Base-by-base conservation (phyloP, 148 eudicot genomes). In the Fagopyrum homotropicum region DNA sequence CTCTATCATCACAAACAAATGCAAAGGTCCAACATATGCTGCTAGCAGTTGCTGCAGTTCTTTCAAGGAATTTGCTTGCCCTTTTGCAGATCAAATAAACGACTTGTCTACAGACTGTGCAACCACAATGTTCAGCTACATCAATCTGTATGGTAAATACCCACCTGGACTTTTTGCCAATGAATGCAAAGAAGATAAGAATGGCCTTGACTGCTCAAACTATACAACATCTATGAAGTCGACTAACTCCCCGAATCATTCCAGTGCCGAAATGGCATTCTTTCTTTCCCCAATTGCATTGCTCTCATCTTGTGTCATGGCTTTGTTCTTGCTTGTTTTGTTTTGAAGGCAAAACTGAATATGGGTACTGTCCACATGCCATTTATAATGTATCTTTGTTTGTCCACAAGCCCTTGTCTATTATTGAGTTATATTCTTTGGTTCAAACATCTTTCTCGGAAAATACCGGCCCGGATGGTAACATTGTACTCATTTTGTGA, bases 1-100 rank as follows among this genome's bases (percentile, higher is more conserved):
- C 84, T 87, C 95, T 3, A 83, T 91, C 77, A 84, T 93, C 46
- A 93, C 95, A 73, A 88, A 89, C 87, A 84, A 86, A 76, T 93
- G 98, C 82, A 93, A 91, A 81, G 97, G 98, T 60, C 98, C 98
- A 1, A 82, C 80, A 43, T 90, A 85, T 73, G 3, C 80, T 4
- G 72, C 82, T 2, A 77, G 79, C 7, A 40, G 11, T 10, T 90
- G 94, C 54, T 90, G 94, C 45, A 43, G 69, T 2, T 83, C 90
- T 26, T 83, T 90, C 68, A 83, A 78, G 79, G 79, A 86, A 72
- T 83, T 89, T 22, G 87, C 93, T 3, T 89, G 93, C 85, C 91
- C 91, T 35, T 74, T 49, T 4, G 48, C 76, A 0, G 84, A 84
- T 0, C 57, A 86, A 9, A 59, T 90, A 57, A 88, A 82, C 48